Evolutionary conservation across 2,329 filamentous ascomycete species (phyloP).

Genomic region (Bipolaris gigantea): DNA sequence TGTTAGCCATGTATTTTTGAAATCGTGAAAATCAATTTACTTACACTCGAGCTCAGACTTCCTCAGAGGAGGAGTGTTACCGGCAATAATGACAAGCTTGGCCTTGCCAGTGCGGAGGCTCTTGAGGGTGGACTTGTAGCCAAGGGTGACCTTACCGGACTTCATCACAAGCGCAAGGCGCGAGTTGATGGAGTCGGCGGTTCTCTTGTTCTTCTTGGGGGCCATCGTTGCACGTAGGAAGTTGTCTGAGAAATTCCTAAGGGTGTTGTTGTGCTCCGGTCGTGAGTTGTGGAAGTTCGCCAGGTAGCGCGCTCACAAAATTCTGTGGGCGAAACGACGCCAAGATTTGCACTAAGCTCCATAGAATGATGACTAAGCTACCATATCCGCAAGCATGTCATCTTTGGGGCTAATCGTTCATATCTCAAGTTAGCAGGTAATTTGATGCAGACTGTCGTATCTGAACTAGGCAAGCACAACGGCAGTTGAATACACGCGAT

Average conservation of each 20-base stretch:
- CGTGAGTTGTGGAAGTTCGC: conserved; percentile 12
- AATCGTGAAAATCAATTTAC: conserved; percentile 51
- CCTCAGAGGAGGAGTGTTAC: conserved; percentile 96
- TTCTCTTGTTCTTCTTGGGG: conserved; percentile 81
- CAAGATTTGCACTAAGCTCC: conserved; percentile 20
- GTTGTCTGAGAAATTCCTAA: conserved; percentile 29
- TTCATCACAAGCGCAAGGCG: conserved; percentile 71
- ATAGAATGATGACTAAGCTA: conserved; percentile 2
- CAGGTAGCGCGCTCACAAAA: conserved; percentile 10
- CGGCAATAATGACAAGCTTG: conserved; percentile 94
- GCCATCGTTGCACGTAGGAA: conserved; percentile 59
- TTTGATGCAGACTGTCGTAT: neutral
- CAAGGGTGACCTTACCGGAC: conserved; percentile 79
- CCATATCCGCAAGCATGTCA: neutral
- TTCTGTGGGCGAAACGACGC: conserved; percentile 21
- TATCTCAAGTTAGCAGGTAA: too few species aligned
- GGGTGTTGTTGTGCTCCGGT: conserved; percentile 43
- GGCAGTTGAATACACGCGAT: neutral
- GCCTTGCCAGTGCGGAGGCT: conserved; percentile 89
- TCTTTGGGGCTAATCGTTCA: neutral
- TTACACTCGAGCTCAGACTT: conserved; percentile 93
- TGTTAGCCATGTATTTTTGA: neutral
- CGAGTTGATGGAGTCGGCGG: conserved; percentile 74
- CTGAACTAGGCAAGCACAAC: too few species aligned
- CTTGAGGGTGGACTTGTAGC: conserved; percentile 91